Evolutionary conservation across 2,329 filamentous ascomycete genomes (phyloP), one percentile per base, ranked within the genome.

Genomic region (Hirsutella minnesotensis): DNA sequence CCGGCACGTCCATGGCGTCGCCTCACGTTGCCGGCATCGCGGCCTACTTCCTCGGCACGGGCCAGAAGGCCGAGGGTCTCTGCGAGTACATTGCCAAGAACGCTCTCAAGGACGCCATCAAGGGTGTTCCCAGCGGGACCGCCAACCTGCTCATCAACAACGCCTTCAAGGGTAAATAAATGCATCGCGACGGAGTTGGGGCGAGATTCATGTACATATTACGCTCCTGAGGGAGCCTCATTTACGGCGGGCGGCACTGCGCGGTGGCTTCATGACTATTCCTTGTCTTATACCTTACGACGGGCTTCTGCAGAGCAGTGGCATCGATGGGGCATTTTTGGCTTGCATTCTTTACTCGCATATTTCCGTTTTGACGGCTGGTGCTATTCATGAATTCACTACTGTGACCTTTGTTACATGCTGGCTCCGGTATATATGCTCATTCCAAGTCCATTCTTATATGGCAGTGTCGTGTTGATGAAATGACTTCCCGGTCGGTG

Each of bases 111-210:
- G 61, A 61, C 44, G 61, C 64, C 49, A 59, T 72, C 43, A 58
- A 58, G 34, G 56, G 55, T 47, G 47, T 72, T 2, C 64, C 62
- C 41, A 59, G 51, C 46, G 61, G 65, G 48, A 75, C 69, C 41
- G 51, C 56, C 51, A 78, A 79, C 64, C 53, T 63, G 44, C 63
- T 80, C 41, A 72, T 69, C 45, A 77, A 73, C 62, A 79, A 79
- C 61, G 71, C 70, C 46, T 40, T 51, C 15, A 39, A 30, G n/a
- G n/a, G 22, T 10, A 8, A 9, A 18, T 8, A n/a, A n/a, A 3
- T 18, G 5, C 33, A 34, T 27, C 24, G 24, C 24, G 24, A 27
- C 24, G 24, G 24, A 27, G 24, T 27, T 27, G 7, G 7, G 24
- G 16, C 16, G 33, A 4, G 33, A n/a, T 34, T 35, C 33, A 35